Base-by-base conservation (phyloP, 2,329 filamentous ascomycete species). In the Fusarium neocosmosporiellum region DNA sequence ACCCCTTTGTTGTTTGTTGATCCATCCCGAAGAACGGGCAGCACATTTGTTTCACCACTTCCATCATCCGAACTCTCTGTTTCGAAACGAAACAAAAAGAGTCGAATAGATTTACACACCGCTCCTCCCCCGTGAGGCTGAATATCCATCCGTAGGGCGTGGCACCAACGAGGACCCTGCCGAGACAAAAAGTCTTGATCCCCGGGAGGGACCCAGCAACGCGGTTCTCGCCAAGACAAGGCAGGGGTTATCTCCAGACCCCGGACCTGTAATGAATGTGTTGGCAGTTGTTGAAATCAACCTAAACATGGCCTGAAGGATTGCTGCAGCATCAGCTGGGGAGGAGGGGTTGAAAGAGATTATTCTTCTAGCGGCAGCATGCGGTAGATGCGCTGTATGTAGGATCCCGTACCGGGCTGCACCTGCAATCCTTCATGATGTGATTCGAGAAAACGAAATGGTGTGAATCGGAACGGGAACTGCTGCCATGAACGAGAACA, bases 121-220 rank as follows among this genome's bases (percentile, higher is more conserved):
- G 46, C 46, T 50, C 13, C 41, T 22, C 13, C 10, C 20, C 2
- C 4, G 16, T 7, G 16, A 31, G 46, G 46, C 46, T 50, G 46
- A 50, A 14, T 48, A 48, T 48, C 24, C 43, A 48, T 48, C 18
- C 31, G 27, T 59, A 29, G 29, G 59, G 62, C 58, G 66, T 66
- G 62, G 64, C 63, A 65, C 65, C 64, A 71, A 53, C 22, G n/a
- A 50, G 55, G 63, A 68, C 60, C 53, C 50, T 68, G 62, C 57
- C 43, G 31, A 62, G 36, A 63, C 61, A 54, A 13, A n/a, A 43
- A 20, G 27, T 5, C 27, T 67, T 62, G 9, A 33, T 33, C 13
- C 31, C 13, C 31, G 34, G 34, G 48, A 29, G 50, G 29, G 53
- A 65, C 46, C 71, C 66, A 53, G 53, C 37, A 59, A 37, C 59